These are phyloP conservation scores for Croton laevigatus DNA, from an alignment of 441 rosid species.

Conservation along the genomic window DNA sequence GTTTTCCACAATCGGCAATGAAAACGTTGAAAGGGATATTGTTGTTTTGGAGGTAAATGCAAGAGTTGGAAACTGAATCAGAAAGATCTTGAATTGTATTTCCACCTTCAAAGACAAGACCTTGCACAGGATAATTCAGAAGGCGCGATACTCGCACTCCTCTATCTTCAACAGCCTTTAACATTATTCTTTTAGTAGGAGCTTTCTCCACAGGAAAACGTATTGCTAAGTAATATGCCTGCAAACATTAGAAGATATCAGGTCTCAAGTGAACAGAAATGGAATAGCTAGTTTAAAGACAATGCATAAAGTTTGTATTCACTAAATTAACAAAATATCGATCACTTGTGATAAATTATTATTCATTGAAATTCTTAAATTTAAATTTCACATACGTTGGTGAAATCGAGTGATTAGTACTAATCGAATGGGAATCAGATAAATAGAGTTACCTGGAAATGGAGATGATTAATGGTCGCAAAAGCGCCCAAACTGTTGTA, in stretches of 20 bases:
- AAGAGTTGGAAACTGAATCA: slow-evolving; percentile 51
- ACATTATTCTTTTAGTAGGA: slow-evolving; percentile 41
- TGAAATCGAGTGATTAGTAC: background rate
- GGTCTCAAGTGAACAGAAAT: no score
- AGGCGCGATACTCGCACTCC: slow-evolving; percentile 57
- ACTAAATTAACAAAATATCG: no score
- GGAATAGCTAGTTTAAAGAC: no score
- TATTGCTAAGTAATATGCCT: slow-evolving; percentile 76
- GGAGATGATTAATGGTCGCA: slow-evolving; percentile 86
- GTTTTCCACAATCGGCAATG: slow-evolving; percentile 60
- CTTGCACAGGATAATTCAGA: slow-evolving; percentile 55
- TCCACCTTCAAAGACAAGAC: slow-evolving; percentile 69
- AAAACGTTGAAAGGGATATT: slow-evolving; percentile 75
- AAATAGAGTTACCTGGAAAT: slow-evolving; percentile 56
- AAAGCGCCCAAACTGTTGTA: slow-evolving; percentile 91
- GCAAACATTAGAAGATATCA: slow-evolving; percentile 1
- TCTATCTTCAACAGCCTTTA: slow-evolving; percentile 17
- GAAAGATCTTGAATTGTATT: slow-evolving; percentile 46
- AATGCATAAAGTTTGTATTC: no score
- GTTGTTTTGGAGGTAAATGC: slow-evolving; percentile 67
- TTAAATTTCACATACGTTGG: no score
- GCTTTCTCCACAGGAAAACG: slow-evolving; percentile 80
- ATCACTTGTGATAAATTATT: no score
- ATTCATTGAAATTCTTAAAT: no score
- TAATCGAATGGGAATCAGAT: background rate